A percentile compares a stretch with the other conserved stretches of the same genome.
Conservation (phyloP, 371 early-diverging fungal genomes). For the Edhazardia aedis region DNA sequence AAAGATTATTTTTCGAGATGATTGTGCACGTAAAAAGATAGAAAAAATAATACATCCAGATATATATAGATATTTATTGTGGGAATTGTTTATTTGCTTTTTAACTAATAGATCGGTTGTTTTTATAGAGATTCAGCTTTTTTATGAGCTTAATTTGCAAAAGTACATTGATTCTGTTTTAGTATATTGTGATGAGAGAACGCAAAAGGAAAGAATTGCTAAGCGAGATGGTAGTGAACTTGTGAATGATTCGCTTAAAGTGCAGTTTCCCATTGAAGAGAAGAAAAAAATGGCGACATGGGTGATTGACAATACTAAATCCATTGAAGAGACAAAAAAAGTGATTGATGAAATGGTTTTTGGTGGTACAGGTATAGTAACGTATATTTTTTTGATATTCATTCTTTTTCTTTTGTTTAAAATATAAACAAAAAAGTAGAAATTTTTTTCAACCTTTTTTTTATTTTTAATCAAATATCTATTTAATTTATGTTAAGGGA, state of each 20-base stretch:
- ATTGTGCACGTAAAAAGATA: not conserved
- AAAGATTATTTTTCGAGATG: conserved; percentile 1
- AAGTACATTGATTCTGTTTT: conserved; percentile 10
- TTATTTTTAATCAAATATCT: too few relatives aligned
- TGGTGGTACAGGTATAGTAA: not conserved
- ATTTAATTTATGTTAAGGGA: too few relatives aligned
- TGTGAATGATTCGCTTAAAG: not conserved
- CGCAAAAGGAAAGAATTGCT: conserved; percentile 6
- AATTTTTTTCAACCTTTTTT: too few relatives aligned
- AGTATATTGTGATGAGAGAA: conserved; percentile 5
- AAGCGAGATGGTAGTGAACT: conserved; percentile 2
- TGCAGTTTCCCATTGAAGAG: not conserved
- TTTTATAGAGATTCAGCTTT: conserved; percentile 22
- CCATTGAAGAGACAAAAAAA: not conserved
- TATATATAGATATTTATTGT: not conserved
- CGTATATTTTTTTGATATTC: not conserved
- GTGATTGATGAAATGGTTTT: not conserved
- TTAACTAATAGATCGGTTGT: conserved; percentile 5
- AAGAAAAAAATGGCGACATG: conserved; percentile 2
- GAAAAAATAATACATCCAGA: conserved; percentile 7
- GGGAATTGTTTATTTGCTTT: not conserved
- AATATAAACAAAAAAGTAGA: too few relatives aligned
- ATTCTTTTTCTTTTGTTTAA: too few relatives aligned
- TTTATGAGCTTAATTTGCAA: conserved; percentile 14
- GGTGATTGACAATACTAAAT: conserved; percentile 6